Evolutionary conservation across 306 rosid genomes (phyloP).

Genomic region (Morella rubra): DNA sequence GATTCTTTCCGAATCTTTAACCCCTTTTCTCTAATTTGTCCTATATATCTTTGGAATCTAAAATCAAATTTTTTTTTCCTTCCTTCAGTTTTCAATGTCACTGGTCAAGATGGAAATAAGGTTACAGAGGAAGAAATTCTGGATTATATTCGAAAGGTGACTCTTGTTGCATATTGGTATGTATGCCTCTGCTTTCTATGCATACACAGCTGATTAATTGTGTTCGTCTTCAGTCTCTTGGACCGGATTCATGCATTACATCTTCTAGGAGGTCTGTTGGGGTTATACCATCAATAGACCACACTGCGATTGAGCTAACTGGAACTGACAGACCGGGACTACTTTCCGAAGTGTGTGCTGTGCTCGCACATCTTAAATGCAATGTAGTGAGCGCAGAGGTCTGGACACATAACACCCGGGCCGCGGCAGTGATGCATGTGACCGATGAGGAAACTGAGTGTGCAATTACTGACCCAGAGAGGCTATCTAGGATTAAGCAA

Average conservation of each 20-base stretch:
- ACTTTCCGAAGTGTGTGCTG: conserved; percentile 86
- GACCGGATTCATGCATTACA: conserved; percentile 71
- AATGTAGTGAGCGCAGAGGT: conserved; percentile 81
- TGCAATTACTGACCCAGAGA: conserved; percentile 63
- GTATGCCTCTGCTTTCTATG: conserved; percentile 8
- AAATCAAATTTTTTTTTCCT: conserved; percentile 1
- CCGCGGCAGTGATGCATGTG: conserved; percentile 79
- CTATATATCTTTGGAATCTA: not conserved
- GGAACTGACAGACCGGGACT: conserved; percentile 92
- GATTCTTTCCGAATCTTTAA: conserved; percentile 3
- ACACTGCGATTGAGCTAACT: conserved; percentile 75
- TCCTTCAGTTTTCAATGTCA: conserved; percentile 81
- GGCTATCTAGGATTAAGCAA: conserved; percentile 60
- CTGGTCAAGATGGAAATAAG: conserved; percentile 89
- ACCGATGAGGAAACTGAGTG: conserved; percentile 58
- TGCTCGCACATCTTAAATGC: conserved; percentile 76
- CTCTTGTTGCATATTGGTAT: conserved; percentile 26
- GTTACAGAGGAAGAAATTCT: conserved; percentile 75
- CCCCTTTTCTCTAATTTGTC: not conserved
- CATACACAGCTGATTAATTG: not conserved
- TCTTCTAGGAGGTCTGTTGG: conserved; percentile 77
- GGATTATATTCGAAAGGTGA: conserved; percentile 74
- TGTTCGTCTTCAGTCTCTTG: conserved; percentile 64
- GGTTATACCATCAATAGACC: conserved; percentile 61
- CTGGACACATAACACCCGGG: conserved; percentile 90